Conservation (phyloP, 2,329 filamentous ascomycete species). For the Lecanicillium sp. region DNA sequence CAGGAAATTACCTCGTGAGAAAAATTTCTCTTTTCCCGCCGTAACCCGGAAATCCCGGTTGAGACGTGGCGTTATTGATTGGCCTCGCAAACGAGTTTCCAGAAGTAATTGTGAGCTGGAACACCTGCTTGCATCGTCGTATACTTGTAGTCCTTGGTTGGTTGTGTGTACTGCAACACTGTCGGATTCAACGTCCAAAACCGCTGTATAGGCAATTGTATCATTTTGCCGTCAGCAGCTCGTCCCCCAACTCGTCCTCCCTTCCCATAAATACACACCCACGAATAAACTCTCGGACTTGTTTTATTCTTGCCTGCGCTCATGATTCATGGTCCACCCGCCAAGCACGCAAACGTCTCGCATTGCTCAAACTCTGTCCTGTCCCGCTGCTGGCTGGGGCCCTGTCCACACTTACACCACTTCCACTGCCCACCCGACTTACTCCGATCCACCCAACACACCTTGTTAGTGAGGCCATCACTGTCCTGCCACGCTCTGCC, state of each 20-base stretch:
- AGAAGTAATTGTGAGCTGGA: too few relatives aligned
- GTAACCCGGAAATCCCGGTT: too few relatives aligned
- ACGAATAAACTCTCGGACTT: not conserved
- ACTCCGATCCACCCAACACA: slow-evolving; percentile 8
- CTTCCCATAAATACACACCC: not conserved
- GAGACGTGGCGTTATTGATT: too few relatives aligned
- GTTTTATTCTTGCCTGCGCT: slow-evolving; percentile 8
- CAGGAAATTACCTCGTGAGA: too few relatives aligned
- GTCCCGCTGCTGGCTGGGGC: slow-evolving; percentile 2
- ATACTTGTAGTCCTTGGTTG: too few relatives aligned
- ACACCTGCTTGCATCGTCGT: too few relatives aligned
- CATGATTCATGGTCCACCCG: slow-evolving; percentile 26
- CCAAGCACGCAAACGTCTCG: slow-evolving; percentile 19
- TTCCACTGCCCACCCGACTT: slow-evolving; percentile 9
- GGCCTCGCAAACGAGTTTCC: too few relatives aligned
- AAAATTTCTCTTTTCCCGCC: too few relatives aligned
- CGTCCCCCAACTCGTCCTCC: not conserved
- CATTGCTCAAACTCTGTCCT: slow-evolving; percentile 16
- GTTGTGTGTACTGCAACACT: too few relatives aligned
- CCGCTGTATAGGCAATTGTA: too few relatives aligned
- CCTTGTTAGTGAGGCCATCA: slow-evolving; percentile 10
- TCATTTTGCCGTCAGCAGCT: too few relatives aligned
- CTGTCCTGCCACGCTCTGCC: slow-evolving; percentile 4
- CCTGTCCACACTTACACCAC: slow-evolving; percentile 8
- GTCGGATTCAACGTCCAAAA: too few relatives aligned